Evolutionary conservation across 2,329 filamentous ascomycete genomes (phyloP).

Genomic region (Xylariaceae sp.): DNA sequence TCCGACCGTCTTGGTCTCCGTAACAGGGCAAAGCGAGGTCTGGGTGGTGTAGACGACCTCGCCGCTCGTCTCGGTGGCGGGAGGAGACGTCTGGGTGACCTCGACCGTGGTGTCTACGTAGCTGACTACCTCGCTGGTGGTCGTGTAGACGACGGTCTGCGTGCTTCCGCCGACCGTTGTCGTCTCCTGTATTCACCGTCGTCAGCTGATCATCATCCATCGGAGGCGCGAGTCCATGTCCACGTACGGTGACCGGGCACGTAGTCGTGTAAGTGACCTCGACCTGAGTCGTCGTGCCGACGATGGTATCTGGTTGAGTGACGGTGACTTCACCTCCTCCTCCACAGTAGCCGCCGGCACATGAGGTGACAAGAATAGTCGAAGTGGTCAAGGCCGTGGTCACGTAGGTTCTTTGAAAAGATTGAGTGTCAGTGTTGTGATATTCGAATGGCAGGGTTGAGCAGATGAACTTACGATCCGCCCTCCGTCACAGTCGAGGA

Average conservation of each 20-base stretch:
- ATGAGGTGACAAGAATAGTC: constrained; percentile 39
- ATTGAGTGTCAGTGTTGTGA: constrained; percentile 14
- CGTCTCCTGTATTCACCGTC: constrained; percentile 9
- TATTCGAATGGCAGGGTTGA: neutral
- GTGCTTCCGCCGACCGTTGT: constrained; percentile 17
- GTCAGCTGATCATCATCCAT: neutral
- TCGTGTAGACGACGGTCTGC: constrained; percentile 24
- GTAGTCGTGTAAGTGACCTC: constrained; percentile 37
- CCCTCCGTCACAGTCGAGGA: constrained; percentile 38
- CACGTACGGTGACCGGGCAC: constrained; percentile 24
- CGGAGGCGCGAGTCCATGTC: neutral
- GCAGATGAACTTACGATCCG: constrained; percentile 35
- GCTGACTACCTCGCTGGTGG: constrained; percentile 23
- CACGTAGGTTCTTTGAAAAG: constrained; percentile 34
- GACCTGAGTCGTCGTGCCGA: constrained; percentile 33
- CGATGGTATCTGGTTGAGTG: constrained; percentile 35
- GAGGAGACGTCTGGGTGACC: constrained; percentile 23
- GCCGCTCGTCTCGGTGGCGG: constrained; percentile 35
- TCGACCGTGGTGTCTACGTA: constrained; percentile 16
- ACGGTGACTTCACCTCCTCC: constrained; percentile 28
- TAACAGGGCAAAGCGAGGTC: constrained; percentile 42
- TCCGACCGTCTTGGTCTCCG: constrained; percentile 39
- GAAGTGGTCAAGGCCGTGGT: constrained; percentile 41
- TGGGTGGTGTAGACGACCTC: constrained; percentile 38
- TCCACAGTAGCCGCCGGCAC: constrained; percentile 34